Evolutionary conservation across 202 grass and related monocot genomes (phyloP).

Genomic region (Panicum hallii): DNA sequence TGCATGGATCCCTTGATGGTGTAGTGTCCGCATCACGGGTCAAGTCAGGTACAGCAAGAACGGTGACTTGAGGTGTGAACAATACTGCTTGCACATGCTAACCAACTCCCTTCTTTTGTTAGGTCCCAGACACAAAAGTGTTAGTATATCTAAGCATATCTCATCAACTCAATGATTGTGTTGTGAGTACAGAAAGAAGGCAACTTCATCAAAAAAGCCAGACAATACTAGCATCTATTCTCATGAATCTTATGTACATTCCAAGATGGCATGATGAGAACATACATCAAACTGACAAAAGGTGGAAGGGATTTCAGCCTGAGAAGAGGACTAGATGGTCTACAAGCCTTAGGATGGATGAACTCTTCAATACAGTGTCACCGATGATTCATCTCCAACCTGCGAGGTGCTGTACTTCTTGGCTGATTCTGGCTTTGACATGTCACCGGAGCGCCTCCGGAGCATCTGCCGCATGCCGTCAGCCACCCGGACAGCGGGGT

Average conservation of each 20-base stretch:
- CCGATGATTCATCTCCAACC: conserved; percentile 56
- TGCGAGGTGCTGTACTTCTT: conserved; percentile 65
- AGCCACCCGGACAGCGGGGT: conserved; percentile 69
- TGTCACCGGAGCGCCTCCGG: conserved; percentile 67
- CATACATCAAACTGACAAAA: conserved; percentile 43
- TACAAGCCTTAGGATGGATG: conserved; percentile 38
- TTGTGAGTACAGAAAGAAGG: conserved; percentile 36
- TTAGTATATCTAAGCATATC: conserved; percentile 42
- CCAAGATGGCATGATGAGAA: conserved; percentile 44
- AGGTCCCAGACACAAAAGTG: conserved; percentile 48
- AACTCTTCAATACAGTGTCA: conserved; percentile 56
- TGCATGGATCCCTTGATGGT: conserved; percentile 42
- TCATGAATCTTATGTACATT: conserved; percentile 56
- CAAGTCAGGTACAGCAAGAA: conserved; percentile 46
- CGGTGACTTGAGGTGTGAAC: conserved; percentile 44
- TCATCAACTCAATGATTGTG: conserved; percentile 54
- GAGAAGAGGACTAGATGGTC: conserved; percentile 38
- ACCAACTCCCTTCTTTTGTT: conserved; percentile 47
- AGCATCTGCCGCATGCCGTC: conserved; percentile 91
- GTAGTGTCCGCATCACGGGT: conserved; percentile 39
- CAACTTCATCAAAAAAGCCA: conserved; percentile 38
- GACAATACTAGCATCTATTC: conserved; percentile 45
- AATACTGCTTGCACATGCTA: conserved; percentile 56
- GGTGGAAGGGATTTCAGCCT: conserved; percentile 19
- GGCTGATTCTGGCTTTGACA: conserved; percentile 49